A percentile compares a stretch with the other conserved stretches of the same genome.
These are phyloP conservation scores for Leucocoprinus birnbaumii DNA, from an alignment of 768 basidiomycete species.

Conservation along the genomic window DNA sequence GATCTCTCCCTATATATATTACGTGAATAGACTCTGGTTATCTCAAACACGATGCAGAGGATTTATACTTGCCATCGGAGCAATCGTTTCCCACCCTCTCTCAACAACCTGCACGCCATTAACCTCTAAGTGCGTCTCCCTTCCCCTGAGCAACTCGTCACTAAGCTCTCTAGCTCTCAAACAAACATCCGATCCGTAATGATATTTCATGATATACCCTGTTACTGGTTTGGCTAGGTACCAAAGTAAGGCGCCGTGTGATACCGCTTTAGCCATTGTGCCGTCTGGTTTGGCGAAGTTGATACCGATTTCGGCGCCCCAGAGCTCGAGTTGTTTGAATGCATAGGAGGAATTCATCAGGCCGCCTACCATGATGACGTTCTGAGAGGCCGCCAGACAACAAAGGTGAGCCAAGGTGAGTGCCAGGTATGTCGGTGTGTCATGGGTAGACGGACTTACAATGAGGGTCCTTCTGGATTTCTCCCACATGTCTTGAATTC, in stretches of 20 bases:
- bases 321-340: background rate
- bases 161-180: background rate
- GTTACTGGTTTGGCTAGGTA: conserved; percentile 1
- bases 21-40: no score
- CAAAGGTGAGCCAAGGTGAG: no score
- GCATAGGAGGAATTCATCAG: background rate
- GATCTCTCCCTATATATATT: background rate
- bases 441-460: background rate
- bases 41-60: background rate
- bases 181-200: conserved; percentile 1
- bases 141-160: background rate
- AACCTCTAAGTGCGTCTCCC: background rate
- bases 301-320: background rate
- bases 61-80: background rate
- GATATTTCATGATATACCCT: background rate
- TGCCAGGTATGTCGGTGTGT: no score
- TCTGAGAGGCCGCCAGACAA: background rate
- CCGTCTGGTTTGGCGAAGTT: conserved; percentile 3
- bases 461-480: background rate
- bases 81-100: background rate
- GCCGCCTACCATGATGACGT: conserved; percentile 3
- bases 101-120: conserved; percentile 1
- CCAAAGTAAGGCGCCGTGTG: conserved; percentile 3
- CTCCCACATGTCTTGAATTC: background rate
- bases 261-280: background rate